phyloP scores from a whole-genome alignment of 495 filamentous ascomycete genomes.

The Lasiosphaeria ovina region DNA sequence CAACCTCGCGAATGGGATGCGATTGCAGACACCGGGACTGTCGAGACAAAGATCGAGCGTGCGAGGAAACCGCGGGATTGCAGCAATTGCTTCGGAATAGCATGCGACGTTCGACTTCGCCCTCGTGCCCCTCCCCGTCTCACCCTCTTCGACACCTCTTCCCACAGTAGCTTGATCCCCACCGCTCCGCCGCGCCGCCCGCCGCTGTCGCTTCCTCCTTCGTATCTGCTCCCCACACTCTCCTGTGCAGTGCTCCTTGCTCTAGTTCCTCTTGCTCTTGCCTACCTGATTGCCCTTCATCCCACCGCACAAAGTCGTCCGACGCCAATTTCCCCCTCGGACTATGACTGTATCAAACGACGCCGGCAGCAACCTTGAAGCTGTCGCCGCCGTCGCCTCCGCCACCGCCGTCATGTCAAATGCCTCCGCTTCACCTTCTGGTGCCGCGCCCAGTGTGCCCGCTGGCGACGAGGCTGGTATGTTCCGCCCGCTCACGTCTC shows the following conservation, averaged over 20 bases:
- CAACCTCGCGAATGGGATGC: slow-evolving; percentile 11
- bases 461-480: slow-evolving; percentile 38
- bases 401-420: slow-evolving; percentile 32
- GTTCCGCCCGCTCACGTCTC: slow-evolving; percentile 12
- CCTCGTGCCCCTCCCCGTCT: slow-evolving; percentile 26
- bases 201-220: slow-evolving; percentile 23
- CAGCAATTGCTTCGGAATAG: slow-evolving; percentile 26
- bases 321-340: slow-evolving; percentile 8
- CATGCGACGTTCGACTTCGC: slow-evolving; percentile 28
- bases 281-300: slow-evolving; percentile 1
- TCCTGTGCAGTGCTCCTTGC: not conserved
- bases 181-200: slow-evolving; percentile 13
- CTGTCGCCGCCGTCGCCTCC: slow-evolving; percentile 20
- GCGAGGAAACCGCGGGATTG: slow-evolving; percentile 3
- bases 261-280: slow-evolving; percentile 7
- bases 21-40: slow-evolving; percentile 9
- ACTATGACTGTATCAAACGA: slow-evolving; percentile 36
- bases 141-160: slow-evolving; percentile 28
- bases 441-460: slow-evolving; percentile 22
- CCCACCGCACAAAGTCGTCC: slow-evolving; percentile 20
- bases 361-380: slow-evolving; percentile 28
- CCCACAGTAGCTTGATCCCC: slow-evolving; percentile 19
- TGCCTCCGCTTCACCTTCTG: slow-evolving; percentile 26
- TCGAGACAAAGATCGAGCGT: slow-evolving; percentile 8
- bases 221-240: slow-evolving; percentile 8